Percentiles rank a stretch among this genome's conserved stretches.
Conservation (phyloP, 371 early-diverging fungal genomes). For the Rhizopus microsporus region DNA sequence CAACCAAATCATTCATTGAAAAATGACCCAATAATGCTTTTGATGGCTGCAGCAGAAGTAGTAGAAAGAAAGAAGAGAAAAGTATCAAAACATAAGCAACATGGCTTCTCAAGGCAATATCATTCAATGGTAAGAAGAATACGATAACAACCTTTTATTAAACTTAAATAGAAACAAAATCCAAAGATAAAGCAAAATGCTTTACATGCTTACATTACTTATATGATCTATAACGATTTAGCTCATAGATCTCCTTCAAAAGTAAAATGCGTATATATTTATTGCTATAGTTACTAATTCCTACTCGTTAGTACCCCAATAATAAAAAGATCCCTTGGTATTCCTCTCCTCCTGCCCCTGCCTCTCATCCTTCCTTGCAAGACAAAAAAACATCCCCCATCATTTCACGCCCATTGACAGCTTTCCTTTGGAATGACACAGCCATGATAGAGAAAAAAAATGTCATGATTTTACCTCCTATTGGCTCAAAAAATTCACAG, state of each 20-base stretch:
- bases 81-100: slow-evolving; percentile 8
- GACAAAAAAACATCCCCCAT: slow-evolving; percentile 17
- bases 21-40: slow-evolving; percentile 46
- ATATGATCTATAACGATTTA: slow-evolving; percentile 58
- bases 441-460: slow-evolving; percentile 16
- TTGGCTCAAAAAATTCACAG: slow-evolving; percentile 9
- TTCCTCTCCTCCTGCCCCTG: slow-evolving; percentile 1
- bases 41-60: slow-evolving; percentile 51
- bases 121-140: slow-evolving; percentile 35
- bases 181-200: slow-evolving; percentile 59
- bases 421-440: slow-evolving; percentile 38
- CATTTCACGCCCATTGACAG: slow-evolving; percentile 39
- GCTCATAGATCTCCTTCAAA: slow-evolving; percentile 44
- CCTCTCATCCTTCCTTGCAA: not conserved
- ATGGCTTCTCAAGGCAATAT: slow-evolving; percentile 27
- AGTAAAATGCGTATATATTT: slow-evolving; percentile 56
- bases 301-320: slow-evolving; percentile 11
- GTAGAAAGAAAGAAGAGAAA: slow-evolving; percentile 23
- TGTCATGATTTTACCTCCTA: slow-evolving; percentile 24
- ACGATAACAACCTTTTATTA: not conserved
- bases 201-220: slow-evolving; percentile 60
- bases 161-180: slow-evolving; percentile 41
- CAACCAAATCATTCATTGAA: slow-evolving; percentile 10
- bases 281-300: slow-evolving; percentile 55
- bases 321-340: slow-evolving; percentile 9